Base-by-base conservation (phyloP, 1,139 yeast genomes). In the Yamadazyma conglobata region DNA sequence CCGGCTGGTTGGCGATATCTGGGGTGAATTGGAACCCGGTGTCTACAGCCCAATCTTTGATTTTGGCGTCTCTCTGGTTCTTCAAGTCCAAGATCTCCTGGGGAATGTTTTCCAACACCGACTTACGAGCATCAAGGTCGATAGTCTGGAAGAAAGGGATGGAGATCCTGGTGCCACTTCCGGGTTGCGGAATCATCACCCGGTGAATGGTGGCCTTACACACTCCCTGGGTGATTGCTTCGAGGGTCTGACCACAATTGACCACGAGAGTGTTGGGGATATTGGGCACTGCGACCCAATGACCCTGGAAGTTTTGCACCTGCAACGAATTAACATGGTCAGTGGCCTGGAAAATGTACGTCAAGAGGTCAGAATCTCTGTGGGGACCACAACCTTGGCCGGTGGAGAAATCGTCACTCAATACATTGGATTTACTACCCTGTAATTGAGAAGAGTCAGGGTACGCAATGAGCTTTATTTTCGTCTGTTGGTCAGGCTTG, bases 341-440 rank as follows among this genome's bases (percentile, higher is more conserved):
- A 0, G 76, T 64, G 2, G 72, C 85, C 47, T 79, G 86, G 43
- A 64, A 73, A 10, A 79, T 77, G 45, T 68, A 74, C 0, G 85
- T 78, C 26, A 79, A 47, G 42, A 79, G 62, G 37, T 78, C 84
- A n/a, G 79, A 73, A 45, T 79, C 87, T 42, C 84, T 69, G 47
- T 80, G 87, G 3, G 84, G 82, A 1, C 88, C 87, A 20, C 74
- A 79, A 2, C 87, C 85, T 48, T 79, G 86, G 15, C 58, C 57
- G 6, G 70, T 61, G n/a, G 60, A 42, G 24, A 70, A 69, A 10
- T 63, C 59, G 32, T 73, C 78, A 24, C 59, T 52, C 22, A 58
- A 42, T 0, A 61, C 62, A 7, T 45, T 50, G 15, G 64, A 56
- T 6, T 41, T 31, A 0, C 35, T 35, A 3, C 8, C 5, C 5